Percentiles rank a stretch among this genome's conserved stretches.
phyloP scores from a whole-genome alignment of 2,329 filamentous ascomycete species.

The Trichoderma asperellum region DNA sequence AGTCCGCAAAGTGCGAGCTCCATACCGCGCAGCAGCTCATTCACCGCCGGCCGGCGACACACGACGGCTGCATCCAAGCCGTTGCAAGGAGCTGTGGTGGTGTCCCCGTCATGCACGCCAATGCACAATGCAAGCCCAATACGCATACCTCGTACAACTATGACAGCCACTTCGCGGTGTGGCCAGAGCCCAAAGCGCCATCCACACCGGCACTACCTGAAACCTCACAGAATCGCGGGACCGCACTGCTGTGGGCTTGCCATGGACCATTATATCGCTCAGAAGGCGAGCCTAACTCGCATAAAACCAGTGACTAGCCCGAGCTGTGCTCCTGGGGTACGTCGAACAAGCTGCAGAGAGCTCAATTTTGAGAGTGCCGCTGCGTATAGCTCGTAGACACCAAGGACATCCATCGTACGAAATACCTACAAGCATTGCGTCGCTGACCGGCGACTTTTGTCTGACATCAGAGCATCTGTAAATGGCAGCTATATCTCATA shows the following conservation, averaged over 20 bases:
- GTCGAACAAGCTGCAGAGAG: not conserved
- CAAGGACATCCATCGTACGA: not conserved
- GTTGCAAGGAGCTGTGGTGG: slow-evolving; percentile 22
- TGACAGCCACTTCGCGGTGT: slow-evolving; percentile 15
- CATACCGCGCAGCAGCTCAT: slow-evolving; percentile 4
- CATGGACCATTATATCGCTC: not conserved
- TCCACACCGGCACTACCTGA: not conserved
- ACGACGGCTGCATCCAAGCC: slow-evolving; percentile 12
- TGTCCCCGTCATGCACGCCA: slow-evolving; percentile 24
- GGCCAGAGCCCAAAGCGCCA: slow-evolving; percentile 14
- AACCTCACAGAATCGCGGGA: not conserved
- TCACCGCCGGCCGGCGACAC: slow-evolving; percentile 24
- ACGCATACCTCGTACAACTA: not conserved
- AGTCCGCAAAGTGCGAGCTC: slow-evolving; percentile 14
- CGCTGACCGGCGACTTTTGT: not conserved
- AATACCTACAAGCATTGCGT: not conserved
- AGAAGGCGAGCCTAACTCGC: not conserved
- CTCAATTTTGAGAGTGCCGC: not conserved
- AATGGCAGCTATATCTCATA: not conserved
- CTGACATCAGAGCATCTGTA: slow-evolving; percentile 6
- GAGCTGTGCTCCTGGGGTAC: slow-evolving; percentile 7
- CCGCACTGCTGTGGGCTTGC: not conserved
- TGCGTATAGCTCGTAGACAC: not conserved
- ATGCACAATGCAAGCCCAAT: slow-evolving; percentile 23
- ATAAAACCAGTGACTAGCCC: slow-evolving; percentile 14